Evolutionary conservation across 352 stramenopile species (phyloP).

Genomic region (Globisporangium alternatum): DNA sequence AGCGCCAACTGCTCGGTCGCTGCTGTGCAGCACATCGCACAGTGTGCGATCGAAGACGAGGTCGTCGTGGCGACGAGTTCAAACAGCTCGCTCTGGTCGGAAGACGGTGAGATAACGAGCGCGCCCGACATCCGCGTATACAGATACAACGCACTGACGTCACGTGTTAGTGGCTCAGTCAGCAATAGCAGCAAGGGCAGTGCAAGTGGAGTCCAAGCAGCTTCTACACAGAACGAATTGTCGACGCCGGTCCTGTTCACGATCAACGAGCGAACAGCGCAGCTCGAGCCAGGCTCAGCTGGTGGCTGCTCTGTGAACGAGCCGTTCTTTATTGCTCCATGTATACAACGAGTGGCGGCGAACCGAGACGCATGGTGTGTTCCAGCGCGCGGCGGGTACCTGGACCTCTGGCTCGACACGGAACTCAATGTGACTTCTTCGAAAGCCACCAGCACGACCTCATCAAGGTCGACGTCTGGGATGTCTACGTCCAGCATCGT

Average conservation of each 20-base stretch:
- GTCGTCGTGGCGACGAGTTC: background rate
- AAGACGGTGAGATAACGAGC: constrained; percentile 6
- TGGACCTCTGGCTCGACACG: constrained; percentile 9
- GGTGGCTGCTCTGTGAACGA: background rate
- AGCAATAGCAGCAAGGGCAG: background rate
- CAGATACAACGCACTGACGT: background rate
- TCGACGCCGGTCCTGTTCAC: constrained; percentile 5
- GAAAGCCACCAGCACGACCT: background rate
- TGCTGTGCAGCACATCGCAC: background rate
- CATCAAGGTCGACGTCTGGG: background rate
- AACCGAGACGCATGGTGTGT: constrained; percentile 10
- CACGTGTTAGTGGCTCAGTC: background rate
- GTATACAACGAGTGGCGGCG: background rate
- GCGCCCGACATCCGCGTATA: constrained; percentile 7
- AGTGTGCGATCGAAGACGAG: constrained; percentile 11
- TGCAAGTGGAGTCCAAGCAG: background rate
- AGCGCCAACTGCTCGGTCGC: constrained; percentile 7
- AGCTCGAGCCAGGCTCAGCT: background rate
- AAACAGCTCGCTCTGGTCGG: constrained; percentile 6
- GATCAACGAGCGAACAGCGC: background rate
- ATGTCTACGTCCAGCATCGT: background rate
- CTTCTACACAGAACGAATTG: background rate
- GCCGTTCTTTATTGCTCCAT: constrained; percentile 6
- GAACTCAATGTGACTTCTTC: background rate
- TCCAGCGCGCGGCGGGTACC: constrained; percentile 2